Percentiles rank a stretch among this genome's conserved stretches.
Evolutionary conservation across 768 basidiomycete species (phyloP).

Genomic region (Kondoa subrosea): DNA sequence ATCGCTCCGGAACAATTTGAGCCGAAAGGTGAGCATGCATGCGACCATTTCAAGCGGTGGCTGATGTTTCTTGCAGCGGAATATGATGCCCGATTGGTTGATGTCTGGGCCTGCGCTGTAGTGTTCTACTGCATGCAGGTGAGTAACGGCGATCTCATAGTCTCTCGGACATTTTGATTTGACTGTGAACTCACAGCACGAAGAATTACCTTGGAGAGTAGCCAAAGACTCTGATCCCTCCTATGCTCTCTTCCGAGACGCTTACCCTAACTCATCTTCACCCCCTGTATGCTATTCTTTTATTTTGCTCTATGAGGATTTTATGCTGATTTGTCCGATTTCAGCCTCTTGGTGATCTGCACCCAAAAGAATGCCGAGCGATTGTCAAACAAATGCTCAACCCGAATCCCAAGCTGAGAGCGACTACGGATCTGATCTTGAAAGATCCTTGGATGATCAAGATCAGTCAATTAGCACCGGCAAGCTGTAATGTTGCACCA

Average conservation of each 20-base stretch:
- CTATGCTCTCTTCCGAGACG: constrained; percentile 53
- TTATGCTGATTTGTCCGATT: background rate
- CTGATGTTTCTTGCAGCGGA: constrained; percentile 43
- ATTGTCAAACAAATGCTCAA: constrained; percentile 87
- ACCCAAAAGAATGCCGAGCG: constrained; percentile 63
- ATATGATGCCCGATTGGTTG: constrained; percentile 90
- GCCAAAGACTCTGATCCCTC: constrained; percentile 68
- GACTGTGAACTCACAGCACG: constrained; percentile 38
- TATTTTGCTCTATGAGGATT: background rate
- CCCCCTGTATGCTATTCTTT: constrained; percentile 19
- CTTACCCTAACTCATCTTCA: constrained; percentile 28
- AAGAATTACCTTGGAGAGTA: constrained; percentile 93
- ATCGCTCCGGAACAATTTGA: constrained; percentile 96
- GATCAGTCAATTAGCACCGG: background rate
- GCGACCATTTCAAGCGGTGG: background rate
- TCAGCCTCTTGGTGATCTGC: constrained; percentile 52
- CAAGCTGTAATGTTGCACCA: background rate
- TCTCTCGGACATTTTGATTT: constrained; percentile 29
- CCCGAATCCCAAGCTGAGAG: constrained; percentile 65
- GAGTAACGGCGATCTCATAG: background rate
- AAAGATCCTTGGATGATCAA: background rate
- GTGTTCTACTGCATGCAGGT: constrained; percentile 87
- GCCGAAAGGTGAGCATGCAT: constrained; percentile 76
- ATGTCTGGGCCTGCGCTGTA: constrained; percentile 92
- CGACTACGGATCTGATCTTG: constrained; percentile 44